phyloP scores from a whole-genome alignment of 2,329 filamentous ascomycete species.

The Beauveria caledonica region DNA sequence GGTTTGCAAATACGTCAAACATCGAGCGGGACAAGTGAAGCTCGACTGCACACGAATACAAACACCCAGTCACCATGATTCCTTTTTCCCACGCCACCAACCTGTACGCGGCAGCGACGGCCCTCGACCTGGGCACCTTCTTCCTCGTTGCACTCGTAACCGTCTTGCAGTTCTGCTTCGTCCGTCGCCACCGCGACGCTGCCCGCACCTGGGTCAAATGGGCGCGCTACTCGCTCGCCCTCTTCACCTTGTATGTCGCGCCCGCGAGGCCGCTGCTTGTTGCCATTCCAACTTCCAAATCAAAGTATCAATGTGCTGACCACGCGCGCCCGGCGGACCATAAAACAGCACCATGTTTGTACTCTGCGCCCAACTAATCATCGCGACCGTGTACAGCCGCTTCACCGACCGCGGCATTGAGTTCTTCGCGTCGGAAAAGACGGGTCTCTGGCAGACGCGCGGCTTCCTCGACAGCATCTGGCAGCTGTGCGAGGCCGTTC shows the following conservation, averaged over 20 bases:
- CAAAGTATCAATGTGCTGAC: background rate
- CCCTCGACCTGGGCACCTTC: background rate
- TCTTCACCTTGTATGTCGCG: conserved; percentile 1
- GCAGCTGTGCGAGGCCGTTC: background rate
- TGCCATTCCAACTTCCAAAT: too few relatives aligned
- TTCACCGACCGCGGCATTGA: conserved; percentile 6
- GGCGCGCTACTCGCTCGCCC: background rate
- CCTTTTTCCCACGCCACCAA: background rate
- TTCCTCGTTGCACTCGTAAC: background rate
- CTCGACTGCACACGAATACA: too few relatives aligned
- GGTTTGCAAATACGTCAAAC: too few relatives aligned
- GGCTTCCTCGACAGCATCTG: conserved; percentile 6
- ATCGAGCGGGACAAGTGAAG: too few relatives aligned
- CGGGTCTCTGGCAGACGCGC: background rate
- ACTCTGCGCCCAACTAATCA: background rate
- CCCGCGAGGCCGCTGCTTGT: background rate
- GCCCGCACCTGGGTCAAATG: conserved; percentile 6
- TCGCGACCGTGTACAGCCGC: conserved; percentile 6
- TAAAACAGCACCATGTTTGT: background rate
- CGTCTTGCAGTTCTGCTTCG: conserved; percentile 8
- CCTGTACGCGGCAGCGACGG: background rate
- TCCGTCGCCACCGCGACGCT: conserved; percentile 7
- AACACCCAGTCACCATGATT: background rate
- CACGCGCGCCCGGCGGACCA: too few relatives aligned
- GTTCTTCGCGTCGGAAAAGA: background rate